Conservation (phyloP, 805 yeast species). For the Schwanniomyces yamadae region DNA sequence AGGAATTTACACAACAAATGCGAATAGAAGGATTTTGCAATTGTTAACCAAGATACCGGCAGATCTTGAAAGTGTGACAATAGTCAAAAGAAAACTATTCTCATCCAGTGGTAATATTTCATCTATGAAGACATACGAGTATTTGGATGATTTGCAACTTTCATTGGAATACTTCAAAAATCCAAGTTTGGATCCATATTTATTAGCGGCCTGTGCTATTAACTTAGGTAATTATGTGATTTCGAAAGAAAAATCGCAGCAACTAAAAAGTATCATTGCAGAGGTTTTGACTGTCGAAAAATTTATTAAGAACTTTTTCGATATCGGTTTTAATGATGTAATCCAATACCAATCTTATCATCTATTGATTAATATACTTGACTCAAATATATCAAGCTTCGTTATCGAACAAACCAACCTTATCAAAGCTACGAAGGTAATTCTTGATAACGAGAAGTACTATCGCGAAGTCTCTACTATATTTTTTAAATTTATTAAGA, state of each 20-base stretch:
- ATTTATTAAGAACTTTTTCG: conserved; percentile 21
- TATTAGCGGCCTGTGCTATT: conserved; percentile 29
- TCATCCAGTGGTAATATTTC: conserved; percentile 35
- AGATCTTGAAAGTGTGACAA: conserved; percentile 8
- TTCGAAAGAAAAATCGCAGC: conserved; percentile 15
- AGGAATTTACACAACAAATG: not conserved
- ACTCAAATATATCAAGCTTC: conserved; percentile 9
- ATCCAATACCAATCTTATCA: conserved; percentile 39
- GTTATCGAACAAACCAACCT: conserved; percentile 17
- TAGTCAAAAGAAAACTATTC: conserved; percentile 27
- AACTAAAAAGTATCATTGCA: conserved; percentile 7
- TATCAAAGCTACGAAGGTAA: conserved; percentile 20
- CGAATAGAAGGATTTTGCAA: conserved; percentile 9
- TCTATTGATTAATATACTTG: conserved; percentile 30
- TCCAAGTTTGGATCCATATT: conserved; percentile 20
- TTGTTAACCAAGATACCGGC: conserved; percentile 5
- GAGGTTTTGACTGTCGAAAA: conserved; percentile 5
- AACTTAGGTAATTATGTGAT: conserved; percentile 36
- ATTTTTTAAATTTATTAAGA: conserved; percentile 28
- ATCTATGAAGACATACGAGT: conserved; percentile 29
- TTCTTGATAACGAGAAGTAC: conserved; percentile 34
- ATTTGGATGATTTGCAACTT: conserved; percentile 16
- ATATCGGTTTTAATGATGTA: conserved; percentile 26
- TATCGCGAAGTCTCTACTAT: conserved; percentile 31
- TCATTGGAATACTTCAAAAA: conserved; percentile 13